Base-by-base conservation (phyloP, 352 stramenopile species). In the Phytophthora niederhauseri region DNA sequence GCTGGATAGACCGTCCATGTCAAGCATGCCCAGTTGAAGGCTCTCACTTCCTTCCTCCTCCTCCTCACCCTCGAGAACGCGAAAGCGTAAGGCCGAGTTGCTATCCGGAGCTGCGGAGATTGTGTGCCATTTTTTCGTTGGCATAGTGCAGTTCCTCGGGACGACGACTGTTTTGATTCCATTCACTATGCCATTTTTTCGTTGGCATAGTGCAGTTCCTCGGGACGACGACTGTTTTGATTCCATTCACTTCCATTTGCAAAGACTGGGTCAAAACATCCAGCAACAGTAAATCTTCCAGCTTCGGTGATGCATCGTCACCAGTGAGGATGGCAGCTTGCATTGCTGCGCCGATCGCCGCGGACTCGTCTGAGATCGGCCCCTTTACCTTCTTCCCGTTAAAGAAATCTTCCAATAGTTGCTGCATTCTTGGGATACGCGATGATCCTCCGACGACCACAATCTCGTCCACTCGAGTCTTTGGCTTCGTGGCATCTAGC, bases 401-500 rank as follows among this genome's bases (percentile, higher is more conserved):
- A n/a, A 66, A 60, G 28, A 60, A 66, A 11, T 60, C 26, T 6
- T 14, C 12, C 31, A 66, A 17, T n/a, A 53, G n/a, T 7, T 52
- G 48, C 19, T 36, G 15, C 6, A 57, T 4, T 31, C 38, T 64
- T 14, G 46, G 57, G 12, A 49, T 48, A n/a, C 46, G 57, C 9
- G 46, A 22, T 19, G 30, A 64, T 9, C 57, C 57, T 22, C 57
- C 45, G 9, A 49, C 30, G 14, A 57, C 12, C 22, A 64, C 20
- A 6, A 64, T 22, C 2, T 64, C 28, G n/a, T 57, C 6, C n/a
- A 64, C 45, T 36, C 5, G 28, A 31, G 28, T 31, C 28, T 31
- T 31, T 49, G 26, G 14, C 4, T 26, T 20, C 20, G 51, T 11
- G 19, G 6, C 57, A 48, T 52, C 43, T 22, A 6, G 22, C 28